phyloP scores from a whole-genome alignment of 208 protist genomes.

The Wallacemonas sp. region DNA sequence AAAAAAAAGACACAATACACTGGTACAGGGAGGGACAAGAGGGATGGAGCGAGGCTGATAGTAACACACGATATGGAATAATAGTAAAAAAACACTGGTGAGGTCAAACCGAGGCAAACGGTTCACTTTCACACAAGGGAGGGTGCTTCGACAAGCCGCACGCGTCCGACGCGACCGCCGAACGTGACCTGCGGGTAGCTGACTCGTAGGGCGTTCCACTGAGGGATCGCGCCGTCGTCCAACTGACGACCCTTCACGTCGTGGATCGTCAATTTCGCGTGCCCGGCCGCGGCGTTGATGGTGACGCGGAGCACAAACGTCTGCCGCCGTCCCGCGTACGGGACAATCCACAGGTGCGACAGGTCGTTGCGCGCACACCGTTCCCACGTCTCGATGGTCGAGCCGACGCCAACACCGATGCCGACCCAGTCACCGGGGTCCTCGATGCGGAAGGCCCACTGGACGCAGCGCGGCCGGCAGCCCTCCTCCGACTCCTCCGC shows the following conservation, averaged over 20 bases:
- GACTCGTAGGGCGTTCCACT: slow-evolving; percentile 69
- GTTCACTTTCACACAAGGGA: slow-evolving; percentile 26
- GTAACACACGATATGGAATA: no score
- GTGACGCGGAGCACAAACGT: slow-evolving; percentile 61
- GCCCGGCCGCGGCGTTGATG: slow-evolving; percentile 43
- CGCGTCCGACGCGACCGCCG: slow-evolving; percentile 70
- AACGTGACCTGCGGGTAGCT: slow-evolving; percentile 89
- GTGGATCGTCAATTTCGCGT: slow-evolving; percentile 81
- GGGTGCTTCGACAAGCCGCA: slow-evolving; percentile 62
- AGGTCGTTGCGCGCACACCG: slow-evolving; percentile 61
- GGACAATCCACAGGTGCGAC: slow-evolving; percentile 85
- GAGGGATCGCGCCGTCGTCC: slow-evolving; percentile 77
- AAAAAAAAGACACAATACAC: slow-evolving; percentile 8
- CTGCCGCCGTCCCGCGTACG: slow-evolving; percentile 31
- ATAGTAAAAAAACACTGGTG: slow-evolving; percentile 3
- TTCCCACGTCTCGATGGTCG: slow-evolving; percentile 56
- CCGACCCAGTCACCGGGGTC: slow-evolving; percentile 87
- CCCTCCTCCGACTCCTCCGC: slow-evolving; percentile 23
- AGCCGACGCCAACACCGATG: slow-evolving; percentile 84
- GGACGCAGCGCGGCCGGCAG: slow-evolving; percentile 24
- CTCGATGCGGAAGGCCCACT: slow-evolving; percentile 75
- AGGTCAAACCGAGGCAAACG: not conserved
- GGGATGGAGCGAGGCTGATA: no score
- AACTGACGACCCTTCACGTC: slow-evolving; percentile 63
- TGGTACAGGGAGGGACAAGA: not conserved